Percentiles rank a stretch among this genome's conserved stretches.
Evolutionary conservation across 805 yeast genomes (phyloP).

Genomic region (Nakazawaea populi): DNA sequence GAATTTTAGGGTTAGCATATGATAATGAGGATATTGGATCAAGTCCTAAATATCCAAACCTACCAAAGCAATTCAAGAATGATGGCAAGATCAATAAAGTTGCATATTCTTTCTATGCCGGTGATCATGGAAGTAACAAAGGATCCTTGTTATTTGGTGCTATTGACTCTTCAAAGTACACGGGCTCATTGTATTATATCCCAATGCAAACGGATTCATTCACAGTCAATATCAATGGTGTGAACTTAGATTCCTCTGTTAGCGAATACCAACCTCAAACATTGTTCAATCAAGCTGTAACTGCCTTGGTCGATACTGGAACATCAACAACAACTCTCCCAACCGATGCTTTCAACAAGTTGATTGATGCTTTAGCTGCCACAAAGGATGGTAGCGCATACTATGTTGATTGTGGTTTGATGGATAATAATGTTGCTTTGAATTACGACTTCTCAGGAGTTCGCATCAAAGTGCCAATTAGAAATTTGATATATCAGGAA

Average conservation of each 20-base stretch:
- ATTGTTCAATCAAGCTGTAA: background rate
- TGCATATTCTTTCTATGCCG: conserved; percentile 45
- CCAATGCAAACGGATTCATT: conserved; percentile 16
- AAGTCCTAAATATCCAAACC: conserved; percentile 15
- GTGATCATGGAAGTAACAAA: conserved; percentile 20
- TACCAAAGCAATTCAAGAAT: conserved; percentile 25
- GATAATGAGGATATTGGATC: conserved; percentile 7
- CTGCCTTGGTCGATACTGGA: conserved; percentile 48
- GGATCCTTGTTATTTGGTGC: conserved; percentile 40
- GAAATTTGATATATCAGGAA: conserved; percentile 5
- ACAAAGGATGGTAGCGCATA: background rate
- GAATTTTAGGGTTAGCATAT: conserved; percentile 6
- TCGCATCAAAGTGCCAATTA: conserved; percentile 4
- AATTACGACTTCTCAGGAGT: conserved; percentile 7
- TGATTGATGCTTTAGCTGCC: conserved; percentile 3
- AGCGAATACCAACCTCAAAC: background rate
- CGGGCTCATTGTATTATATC: conserved; percentile 28
- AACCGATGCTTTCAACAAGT: conserved; percentile 12
- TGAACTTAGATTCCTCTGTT: conserved; percentile 5
- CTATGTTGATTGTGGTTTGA: conserved; percentile 3
- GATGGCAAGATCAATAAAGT: conserved; percentile 34
- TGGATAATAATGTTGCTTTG: conserved; percentile 1
- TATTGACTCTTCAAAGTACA: conserved; percentile 33
- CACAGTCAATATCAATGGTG: conserved; percentile 3
- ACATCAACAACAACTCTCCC: conserved; percentile 46